Evolutionary conservation across 805 yeast species (phyloP), one percentile per base, ranked within the genome.

Genomic region (Diddensiella transvaalensis): DNA sequence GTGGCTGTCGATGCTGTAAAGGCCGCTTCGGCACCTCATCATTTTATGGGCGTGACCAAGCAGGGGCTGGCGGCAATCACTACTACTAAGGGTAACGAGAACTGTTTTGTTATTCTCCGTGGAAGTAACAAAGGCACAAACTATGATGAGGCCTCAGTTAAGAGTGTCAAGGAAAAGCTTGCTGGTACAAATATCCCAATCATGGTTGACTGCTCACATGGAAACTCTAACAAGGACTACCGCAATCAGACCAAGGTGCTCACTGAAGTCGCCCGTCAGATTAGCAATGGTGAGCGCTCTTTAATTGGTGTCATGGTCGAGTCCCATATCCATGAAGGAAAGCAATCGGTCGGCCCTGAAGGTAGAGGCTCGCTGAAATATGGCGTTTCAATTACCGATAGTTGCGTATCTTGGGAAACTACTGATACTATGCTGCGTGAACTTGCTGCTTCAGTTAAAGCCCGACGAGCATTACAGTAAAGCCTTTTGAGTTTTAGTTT

Each of bases 141-240:
- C 73, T 93, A 80, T 74, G 97, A 89, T 66, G 85, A 80, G 55
- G 78, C 72, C 49, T 78, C 85, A n/a, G 87, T 93, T 36, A 73
- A 77, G 37, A 83, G 76, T 35, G 93, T 95, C 55, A 84, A 88
- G 72, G 73, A 67, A 26, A 78, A 79, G 65, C 78, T 87, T 59
- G 67, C 71, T 30, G 70, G 76, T 22, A 44, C 47, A 11, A 71
- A 61, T 52, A 74, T 76, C 48, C 74, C 71, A 44, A 68, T 88
- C 60, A 93, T 93, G 99, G 85, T 93, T 53, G 99, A 93, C 72
- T 93, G 96, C 72, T 90, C 97, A 41, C 99, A 93, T 71, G 99
- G 96, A 61, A 93, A 93, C 76, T 89, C 97, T 33, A 82, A 77
- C 70, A 93, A 93, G 72, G 93, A 93, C 73, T 89, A 79, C 82